phyloP scores from a whole-genome alignment of 441 rosid species.

The Geranium incanum region DNA sequence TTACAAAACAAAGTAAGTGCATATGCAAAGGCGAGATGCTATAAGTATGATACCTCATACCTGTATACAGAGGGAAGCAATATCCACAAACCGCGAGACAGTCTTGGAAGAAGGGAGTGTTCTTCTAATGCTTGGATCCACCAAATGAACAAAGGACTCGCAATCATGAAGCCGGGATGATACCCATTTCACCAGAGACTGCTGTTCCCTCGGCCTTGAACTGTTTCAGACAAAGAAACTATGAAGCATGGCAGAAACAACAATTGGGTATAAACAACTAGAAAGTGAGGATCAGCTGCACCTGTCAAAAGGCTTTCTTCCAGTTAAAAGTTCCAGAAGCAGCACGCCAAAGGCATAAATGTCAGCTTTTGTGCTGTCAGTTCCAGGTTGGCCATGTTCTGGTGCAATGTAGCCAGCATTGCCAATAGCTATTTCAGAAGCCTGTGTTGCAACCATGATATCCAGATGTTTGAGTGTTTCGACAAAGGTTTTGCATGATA shows the following conservation, averaged over 20 bases:
- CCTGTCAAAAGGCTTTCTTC: slow-evolving; percentile 73
- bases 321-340: slow-evolving; percentile 83
- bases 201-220: slow-evolving; percentile 55
- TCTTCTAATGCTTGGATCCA: slow-evolving; percentile 53
- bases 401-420: slow-evolving; percentile 77
- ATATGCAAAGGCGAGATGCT: too few relatives aligned
- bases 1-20: not conserved
- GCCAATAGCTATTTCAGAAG: slow-evolving; percentile 68
- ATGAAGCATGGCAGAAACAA: too few relatives aligned
- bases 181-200: slow-evolving; percentile 77
- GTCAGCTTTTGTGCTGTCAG: slow-evolving; percentile 59
- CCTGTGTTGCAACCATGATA: slow-evolving; percentile 34
- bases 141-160: slow-evolving; percentile 58
- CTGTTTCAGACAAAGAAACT: slow-evolving; percentile 23
- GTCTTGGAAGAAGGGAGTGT: slow-evolving; percentile 40
- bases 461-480: not conserved
- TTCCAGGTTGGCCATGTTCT: slow-evolving; percentile 67
- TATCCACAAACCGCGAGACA: slow-evolving; percentile 69
- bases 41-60: slow-evolving; percentile 22
- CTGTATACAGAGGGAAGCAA: slow-evolving; percentile 72
- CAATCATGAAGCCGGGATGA: slow-evolving; percentile 66
- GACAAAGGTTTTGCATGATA: not conserved
- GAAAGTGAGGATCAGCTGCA: slow-evolving; percentile 10
- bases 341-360: slow-evolving; percentile 78
- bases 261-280: too few relatives aligned